phyloP scores from a whole-genome alignment of 2,329 filamentous ascomycete species.

The Calonectria montana region DNA sequence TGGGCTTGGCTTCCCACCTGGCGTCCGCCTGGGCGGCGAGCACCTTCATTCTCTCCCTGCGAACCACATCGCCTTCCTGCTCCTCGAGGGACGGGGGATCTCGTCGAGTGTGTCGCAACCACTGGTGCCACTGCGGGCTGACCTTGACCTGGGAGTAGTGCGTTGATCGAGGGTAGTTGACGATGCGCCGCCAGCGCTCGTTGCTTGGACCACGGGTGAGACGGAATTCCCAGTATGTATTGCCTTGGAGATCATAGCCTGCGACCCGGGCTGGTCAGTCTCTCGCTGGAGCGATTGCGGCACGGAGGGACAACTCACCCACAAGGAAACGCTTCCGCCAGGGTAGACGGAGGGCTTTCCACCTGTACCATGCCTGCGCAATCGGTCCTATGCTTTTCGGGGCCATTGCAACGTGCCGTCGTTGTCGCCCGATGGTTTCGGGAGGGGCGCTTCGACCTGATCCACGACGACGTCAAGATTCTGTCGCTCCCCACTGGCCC shows the following conservation, averaged over 20 bases:
- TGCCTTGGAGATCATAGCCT: conserved; percentile 74
- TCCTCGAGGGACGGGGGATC: conserved; percentile 67
- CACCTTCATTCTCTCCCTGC: conserved; percentile 64
- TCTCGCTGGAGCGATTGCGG: not conserved
- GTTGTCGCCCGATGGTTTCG: conserved; percentile 17
- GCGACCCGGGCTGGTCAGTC: not conserved
- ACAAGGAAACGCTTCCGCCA: conserved; percentile 73
- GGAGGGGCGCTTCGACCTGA: conserved; percentile 26
- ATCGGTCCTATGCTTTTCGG: conserved; percentile 51
- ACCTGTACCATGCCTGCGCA: conserved; percentile 65
- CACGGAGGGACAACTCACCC: conserved; percentile 55
- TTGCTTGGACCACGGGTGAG: conserved; percentile 55
- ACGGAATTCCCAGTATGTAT: conserved; percentile 77
- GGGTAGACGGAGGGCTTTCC: conserved; percentile 71
- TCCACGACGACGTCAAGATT: conserved; percentile 30
- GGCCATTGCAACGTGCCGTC: conserved; percentile 44
- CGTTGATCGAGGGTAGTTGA: conserved; percentile 65
- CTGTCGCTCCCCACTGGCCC: not conserved
- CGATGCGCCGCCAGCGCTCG: conserved; percentile 70
- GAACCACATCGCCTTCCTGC: conserved; percentile 63
- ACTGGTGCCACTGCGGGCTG: conserved; percentile 75
- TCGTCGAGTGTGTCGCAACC: conserved; percentile 70
- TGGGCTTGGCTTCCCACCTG: conserved; percentile 71
- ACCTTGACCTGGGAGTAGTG: conserved; percentile 68
- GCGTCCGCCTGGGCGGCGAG: conserved; percentile 72